These are phyloP conservation scores for Zasmidium citrigriseum DNA, from an alignment of 2,329 filamentous ascomycete species.

Conservation along the genomic window DNA sequence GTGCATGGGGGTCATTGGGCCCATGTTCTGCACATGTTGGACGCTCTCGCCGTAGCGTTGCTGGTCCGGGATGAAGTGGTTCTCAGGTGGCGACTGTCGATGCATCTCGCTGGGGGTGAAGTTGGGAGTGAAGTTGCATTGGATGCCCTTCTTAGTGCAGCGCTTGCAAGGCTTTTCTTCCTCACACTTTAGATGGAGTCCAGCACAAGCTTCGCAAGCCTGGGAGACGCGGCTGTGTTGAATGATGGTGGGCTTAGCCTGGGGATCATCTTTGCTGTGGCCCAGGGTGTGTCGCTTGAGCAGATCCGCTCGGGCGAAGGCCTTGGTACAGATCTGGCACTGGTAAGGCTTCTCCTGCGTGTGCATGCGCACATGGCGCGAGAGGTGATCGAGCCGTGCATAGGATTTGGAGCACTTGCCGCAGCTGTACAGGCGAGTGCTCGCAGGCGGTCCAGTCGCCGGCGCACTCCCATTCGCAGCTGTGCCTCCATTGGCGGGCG, in stretches of 20 bases:
- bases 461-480: slow-evolving; percentile 2
- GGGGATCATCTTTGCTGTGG: slow-evolving; percentile 39
- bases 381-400: slow-evolving; percentile 54
- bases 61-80: slow-evolving; percentile 24
- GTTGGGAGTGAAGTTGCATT: slow-evolving; percentile 40
- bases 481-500: neutral
- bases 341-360: slow-evolving; percentile 48
- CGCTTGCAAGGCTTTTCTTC: slow-evolving; percentile 57
- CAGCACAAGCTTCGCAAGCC: slow-evolving; percentile 55
- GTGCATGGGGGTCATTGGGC: slow-evolving; percentile 26
- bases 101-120: slow-evolving; percentile 24
- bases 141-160: slow-evolving; percentile 52
- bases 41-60: slow-evolving; percentile 15
- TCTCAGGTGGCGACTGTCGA: slow-evolving; percentile 20
- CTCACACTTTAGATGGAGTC: slow-evolving; percentile 55
- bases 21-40: slow-evolving; percentile 17
- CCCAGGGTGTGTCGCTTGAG: slow-evolving; percentile 54
- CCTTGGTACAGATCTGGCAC: slow-evolving; percentile 48
- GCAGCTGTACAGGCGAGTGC: slow-evolving; percentile 47
- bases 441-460: neutral
- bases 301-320: slow-evolving; percentile 51
- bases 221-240: slow-evolving; percentile 47
- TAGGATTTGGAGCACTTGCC: slow-evolving; percentile 55
- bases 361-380: slow-evolving; percentile 54
- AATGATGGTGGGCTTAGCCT: slow-evolving; percentile 30